Evolutionary conservation across 192 early-diverging fungal species (phyloP), one percentile per base, ranked within the genome.

Genomic region (Coemansia sp.): DNA sequence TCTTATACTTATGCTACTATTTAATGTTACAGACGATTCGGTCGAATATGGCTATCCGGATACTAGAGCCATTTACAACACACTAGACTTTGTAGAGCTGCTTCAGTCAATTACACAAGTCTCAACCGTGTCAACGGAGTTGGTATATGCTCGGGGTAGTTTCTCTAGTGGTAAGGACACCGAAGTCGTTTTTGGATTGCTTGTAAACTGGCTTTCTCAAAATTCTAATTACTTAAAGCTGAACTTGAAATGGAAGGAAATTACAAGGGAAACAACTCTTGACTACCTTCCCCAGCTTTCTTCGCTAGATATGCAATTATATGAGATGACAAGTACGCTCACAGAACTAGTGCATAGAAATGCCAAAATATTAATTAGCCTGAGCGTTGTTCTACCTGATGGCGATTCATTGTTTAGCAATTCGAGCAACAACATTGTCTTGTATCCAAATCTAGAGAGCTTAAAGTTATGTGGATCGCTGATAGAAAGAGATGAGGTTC

Each of bases 381-480:
- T 44, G 2, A 4, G 16, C 3, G 43, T 44, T 44, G 43, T 1
- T 44, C 14, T 44, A 14, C 11, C 16, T 44, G 0, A 44, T 16
- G 16, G 43, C 14, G 16, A 17, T 13, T 16, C 16, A 10, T 17
- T 44, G 16, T 44, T 23, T 23, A 6, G 19, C n/a, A 6, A 52
- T 8, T 16, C 49, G 2, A 23, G 17, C 6, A 23, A 23, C 9
- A 52, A n/a, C 28, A 19, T 10, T 26, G 21, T 52, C 8, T n/a
- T 19, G 49, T 63, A 63, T 19, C 35, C 62, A 44, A 63, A 63
- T 28, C 6, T 63, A 10, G 38, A 63, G 42, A 42, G 30, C 8
- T 19, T 63, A 14, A 16, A 16, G 4, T 7, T 44, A 14, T 16
- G 9, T 44, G 16, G 14, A 13, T 0, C 4, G 43, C 16, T 16